A percentile compares a stretch with the other conserved stretches of the same genome.
Evolutionary conservation across 2,329 filamentous ascomycete genomes (phyloP).

Genomic region (Nigrograna mackinnonii): DNA sequence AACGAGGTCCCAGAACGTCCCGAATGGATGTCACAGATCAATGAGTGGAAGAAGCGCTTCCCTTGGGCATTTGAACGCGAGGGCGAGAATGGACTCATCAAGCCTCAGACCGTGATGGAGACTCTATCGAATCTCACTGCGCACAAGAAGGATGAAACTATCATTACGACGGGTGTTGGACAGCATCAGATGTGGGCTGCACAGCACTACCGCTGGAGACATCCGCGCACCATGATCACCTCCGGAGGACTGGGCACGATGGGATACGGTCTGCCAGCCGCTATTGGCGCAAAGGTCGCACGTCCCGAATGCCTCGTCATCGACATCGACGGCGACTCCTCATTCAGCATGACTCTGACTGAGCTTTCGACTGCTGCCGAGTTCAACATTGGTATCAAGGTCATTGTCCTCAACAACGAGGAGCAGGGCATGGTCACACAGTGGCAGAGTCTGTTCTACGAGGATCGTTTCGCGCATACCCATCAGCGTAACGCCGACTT

Average conservation of each 20-base stretch:
- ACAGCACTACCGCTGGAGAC: conserved; percentile 93
- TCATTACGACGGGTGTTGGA: conserved; percentile 92
- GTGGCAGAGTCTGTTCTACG: conserved; percentile 97
- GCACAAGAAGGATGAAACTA: conserved; percentile 77
- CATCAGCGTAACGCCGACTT: conserved; percentile 97
- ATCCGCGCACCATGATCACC: conserved; percentile 92
- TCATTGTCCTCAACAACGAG: conserved; percentile 94
- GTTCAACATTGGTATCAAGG: conserved; percentile 95
- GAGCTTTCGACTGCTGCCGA: conserved; percentile 92
- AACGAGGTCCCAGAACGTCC: conserved; percentile 67
- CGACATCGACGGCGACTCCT: conserved; percentile 98
- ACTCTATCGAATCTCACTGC: conserved; percentile 84
- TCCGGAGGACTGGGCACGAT: conserved; percentile 95
- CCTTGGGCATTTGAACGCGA: conserved; percentile 85
- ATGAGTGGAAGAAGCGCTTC: conserved; percentile 88
- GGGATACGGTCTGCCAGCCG: conserved; percentile 92
- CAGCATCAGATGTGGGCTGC: conserved; percentile 99
- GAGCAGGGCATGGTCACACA: conserved; percentile 99
- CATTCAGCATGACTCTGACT: conserved; percentile 97
- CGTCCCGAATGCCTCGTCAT: conserved; percentile 82
- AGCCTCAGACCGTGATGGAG: conserved; percentile 91
- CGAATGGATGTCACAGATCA: conserved; percentile 90
- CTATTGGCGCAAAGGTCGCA: conserved; percentile 93
- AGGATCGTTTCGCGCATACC: conserved; percentile 89
- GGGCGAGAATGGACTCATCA: conserved; percentile 77